Conservation (phyloP, 352 stramenopile genomes). For the Globisporangium rhizosaccharum region DNA sequence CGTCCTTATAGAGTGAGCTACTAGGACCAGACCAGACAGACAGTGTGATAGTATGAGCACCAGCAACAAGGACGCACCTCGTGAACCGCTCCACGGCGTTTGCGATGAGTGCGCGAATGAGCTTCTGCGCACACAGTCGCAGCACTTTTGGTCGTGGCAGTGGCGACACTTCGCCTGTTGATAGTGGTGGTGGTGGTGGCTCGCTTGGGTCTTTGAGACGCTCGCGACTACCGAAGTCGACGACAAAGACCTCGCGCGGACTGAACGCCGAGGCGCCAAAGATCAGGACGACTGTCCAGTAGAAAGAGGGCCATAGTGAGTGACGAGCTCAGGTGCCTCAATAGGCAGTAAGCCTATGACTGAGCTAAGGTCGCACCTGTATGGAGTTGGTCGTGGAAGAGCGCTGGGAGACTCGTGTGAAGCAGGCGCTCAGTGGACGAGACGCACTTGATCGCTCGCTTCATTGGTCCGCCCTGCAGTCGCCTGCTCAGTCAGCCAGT, state of each 20-base stretch:
- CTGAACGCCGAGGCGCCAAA: constrained; percentile 52
- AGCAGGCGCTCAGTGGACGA: constrained; percentile 29
- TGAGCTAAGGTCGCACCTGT: constrained; percentile 14
- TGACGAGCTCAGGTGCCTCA: background rate
- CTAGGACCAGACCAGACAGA: background rate
- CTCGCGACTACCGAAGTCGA: constrained; percentile 33
- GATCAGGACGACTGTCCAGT: constrained; percentile 40
- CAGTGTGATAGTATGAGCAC: background rate
- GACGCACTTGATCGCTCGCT: constrained; percentile 49
- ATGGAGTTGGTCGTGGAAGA: constrained; percentile 38
- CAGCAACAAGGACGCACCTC: too few species aligned
- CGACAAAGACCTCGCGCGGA: constrained; percentile 41
- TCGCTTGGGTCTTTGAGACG: background rate
- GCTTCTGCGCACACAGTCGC: constrained; percentile 55
- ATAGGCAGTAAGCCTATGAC: background rate
- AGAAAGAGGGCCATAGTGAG: background rate
- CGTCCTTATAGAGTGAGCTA: background rate
- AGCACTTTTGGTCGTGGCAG: constrained; percentile 15
- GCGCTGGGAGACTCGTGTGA: constrained; percentile 14
- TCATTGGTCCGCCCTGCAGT: constrained; percentile 23
- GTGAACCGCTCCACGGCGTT: constrained; percentile 15
- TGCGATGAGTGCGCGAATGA: constrained; percentile 43
- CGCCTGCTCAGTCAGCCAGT: constrained; percentile 13
- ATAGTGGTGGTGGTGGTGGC: background rate
- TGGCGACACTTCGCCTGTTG: constrained; percentile 15